These are phyloP conservation scores for Colletotrichum sp. DNA, from an alignment of 2,329 filamentous ascomycete genomes.

Conservation along the genomic window DNA sequence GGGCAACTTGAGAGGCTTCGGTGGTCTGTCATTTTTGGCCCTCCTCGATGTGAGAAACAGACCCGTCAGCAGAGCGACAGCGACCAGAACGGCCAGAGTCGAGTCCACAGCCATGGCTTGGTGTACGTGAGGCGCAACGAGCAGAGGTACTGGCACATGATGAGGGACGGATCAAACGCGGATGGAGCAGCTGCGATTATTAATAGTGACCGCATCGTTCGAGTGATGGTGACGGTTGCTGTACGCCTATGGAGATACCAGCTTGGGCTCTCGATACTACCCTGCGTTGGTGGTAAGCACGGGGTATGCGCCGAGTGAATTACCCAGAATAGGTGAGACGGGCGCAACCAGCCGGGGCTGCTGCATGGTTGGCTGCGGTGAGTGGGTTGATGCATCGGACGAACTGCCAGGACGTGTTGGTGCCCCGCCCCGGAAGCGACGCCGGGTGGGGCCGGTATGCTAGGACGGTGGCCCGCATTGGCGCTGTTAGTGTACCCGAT, in stretches of 20 bases:
- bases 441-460: background rate
- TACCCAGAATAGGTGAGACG: background rate
- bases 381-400: background rate
- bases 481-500: background rate
- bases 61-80: background rate
- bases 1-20: conserved; percentile 18
- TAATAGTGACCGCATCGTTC: background rate
- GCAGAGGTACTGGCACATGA: background rate
- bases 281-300: background rate
- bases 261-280: background rate
- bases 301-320: background rate
- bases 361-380: background rate
- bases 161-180: background rate
- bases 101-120: background rate
- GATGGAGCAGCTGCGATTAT: background rate
- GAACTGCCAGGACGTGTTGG: background rate
- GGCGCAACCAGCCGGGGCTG: background rate
- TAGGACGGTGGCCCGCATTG: background rate
- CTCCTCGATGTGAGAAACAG: background rate
- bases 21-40: background rate
- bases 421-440: background rate
- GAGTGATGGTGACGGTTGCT: background rate
- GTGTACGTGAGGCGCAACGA: background rate
- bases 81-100: background rate
- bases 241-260: background rate